A percentile compares a stretch with the other conserved stretches of the same genome.
Evolutionary conservation across 495 filamentous ascomycete genomes (phyloP).

Genomic region (Aspergillus hancockii): DNA sequence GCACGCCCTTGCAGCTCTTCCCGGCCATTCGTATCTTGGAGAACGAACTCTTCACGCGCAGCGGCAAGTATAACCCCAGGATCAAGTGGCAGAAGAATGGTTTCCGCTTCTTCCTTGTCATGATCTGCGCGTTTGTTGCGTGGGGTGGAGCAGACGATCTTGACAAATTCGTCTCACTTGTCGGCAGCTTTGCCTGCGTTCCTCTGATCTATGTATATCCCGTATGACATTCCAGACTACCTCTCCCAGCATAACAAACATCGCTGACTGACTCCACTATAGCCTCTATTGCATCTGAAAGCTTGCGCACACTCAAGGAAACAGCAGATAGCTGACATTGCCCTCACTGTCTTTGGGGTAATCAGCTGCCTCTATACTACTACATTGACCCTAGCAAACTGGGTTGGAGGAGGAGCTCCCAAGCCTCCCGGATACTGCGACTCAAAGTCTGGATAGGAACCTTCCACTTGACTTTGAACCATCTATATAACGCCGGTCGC

Average conservation of each 20-base stretch:
- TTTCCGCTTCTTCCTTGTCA: slow-evolving; percentile 89
- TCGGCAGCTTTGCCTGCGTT: slow-evolving; percentile 97
- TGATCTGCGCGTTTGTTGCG: slow-evolving; percentile 79
- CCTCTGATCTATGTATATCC: slow-evolving; percentile 98
- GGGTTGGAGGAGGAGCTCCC: slow-evolving; percentile 55
- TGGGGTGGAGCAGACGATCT: slow-evolving; percentile 92
- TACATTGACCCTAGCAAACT: slow-evolving; percentile 76
- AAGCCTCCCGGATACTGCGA: slow-evolving; percentile 63
- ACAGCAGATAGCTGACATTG: slow-evolving; percentile 69
- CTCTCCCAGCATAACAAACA: background rate
- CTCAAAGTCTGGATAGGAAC: slow-evolving; percentile 24
- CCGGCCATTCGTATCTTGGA: slow-evolving; percentile 83
- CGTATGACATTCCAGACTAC: slow-evolving; percentile 54
- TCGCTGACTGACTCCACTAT: slow-evolving; percentile 16
- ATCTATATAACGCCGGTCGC: slow-evolving; percentile 5
- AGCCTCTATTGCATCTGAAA: slow-evolving; percentile 87
- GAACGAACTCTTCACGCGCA: slow-evolving; percentile 71
- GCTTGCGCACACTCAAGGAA: slow-evolving; percentile 66
- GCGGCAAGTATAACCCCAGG: slow-evolving; percentile 90
- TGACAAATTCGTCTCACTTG: slow-evolving; percentile 94
- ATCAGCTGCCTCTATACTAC: slow-evolving; percentile 91
- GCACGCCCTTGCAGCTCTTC: slow-evolving; percentile 94
- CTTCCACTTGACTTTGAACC: background rate
- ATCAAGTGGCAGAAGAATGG: slow-evolving; percentile 99
- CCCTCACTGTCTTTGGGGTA: slow-evolving; percentile 76